Percentiles rank a stretch among this genome's conserved stretches.
Conservation (phyloP, 441 rosid genomes). For the Erysimum cheiri region DNA sequence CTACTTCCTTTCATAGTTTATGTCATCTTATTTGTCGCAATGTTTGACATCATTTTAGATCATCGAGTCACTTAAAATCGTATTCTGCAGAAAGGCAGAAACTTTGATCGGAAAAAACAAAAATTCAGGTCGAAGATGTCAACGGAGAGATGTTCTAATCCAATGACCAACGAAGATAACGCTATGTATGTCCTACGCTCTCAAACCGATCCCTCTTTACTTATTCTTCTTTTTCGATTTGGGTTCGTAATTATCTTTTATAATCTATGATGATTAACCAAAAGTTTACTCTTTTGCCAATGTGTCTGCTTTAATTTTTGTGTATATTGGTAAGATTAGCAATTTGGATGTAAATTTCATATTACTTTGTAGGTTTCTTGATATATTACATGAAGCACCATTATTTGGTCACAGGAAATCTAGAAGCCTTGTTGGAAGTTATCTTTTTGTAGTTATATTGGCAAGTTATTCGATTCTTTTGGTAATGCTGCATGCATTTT, state of each 20-base stretch:
- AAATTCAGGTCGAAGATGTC: slow-evolving; percentile 49
- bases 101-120: no score
- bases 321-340: neutral
- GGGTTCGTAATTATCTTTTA: slow-evolving; percentile 5
- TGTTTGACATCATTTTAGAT: no score
- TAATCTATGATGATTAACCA: neutral
- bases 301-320: neutral
- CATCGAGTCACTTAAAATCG: no score
- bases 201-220: neutral
- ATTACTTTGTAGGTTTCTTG: slow-evolving; percentile 57
- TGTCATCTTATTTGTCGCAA: no score
- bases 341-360: neutral
- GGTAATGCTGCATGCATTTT: neutral
- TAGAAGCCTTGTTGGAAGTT: slow-evolving; percentile 62
- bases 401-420: slow-evolving; percentile 79
- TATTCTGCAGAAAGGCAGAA: no score
- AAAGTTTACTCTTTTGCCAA: neutral
- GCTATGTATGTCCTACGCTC: slow-evolving; percentile 54
- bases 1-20: no score
- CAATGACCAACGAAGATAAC: slow-evolving; percentile 72
- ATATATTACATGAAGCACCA: slow-evolving; percentile 85
- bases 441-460: slow-evolving; percentile 38
- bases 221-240: slow-evolving; percentile 23
- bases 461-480: slow-evolving; percentile 33
- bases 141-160: slow-evolving; percentile 60